phyloP scores from a whole-genome alignment of 2,329 filamentous ascomycete genomes.

The Apiospora hydei region DNA sequence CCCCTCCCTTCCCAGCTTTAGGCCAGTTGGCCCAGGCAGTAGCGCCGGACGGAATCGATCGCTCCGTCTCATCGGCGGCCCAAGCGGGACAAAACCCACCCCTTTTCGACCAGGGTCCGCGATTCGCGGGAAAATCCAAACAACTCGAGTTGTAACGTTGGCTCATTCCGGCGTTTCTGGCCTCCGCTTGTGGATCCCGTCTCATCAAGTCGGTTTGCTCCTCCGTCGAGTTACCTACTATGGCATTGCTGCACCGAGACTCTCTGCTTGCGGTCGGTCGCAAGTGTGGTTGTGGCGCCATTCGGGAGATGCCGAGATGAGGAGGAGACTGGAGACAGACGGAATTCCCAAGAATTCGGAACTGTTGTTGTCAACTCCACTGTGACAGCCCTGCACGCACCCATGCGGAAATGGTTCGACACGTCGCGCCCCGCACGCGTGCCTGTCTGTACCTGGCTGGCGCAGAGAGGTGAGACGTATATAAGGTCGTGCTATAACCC shows the following conservation, averaged over 20 bases:
- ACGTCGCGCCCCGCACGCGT: not conserved
- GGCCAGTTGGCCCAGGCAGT: not conserved
- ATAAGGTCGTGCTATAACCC: conserved; percentile 9
- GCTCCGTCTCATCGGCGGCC: conserved; percentile 15
- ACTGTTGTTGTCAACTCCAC: not conserved
- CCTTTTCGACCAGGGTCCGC: conserved; percentile 9
- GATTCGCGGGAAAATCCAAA: conserved; percentile 28
- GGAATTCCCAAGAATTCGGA: not conserved
- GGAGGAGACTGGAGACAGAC: not conserved
- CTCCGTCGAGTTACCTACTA: not conserved
- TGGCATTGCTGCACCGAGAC: not conserved
- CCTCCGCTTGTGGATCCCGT: not conserved
- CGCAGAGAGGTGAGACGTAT: not conserved
- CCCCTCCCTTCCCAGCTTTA: not conserved
- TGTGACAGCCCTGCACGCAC: not conserved
- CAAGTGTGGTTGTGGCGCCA: not conserved
- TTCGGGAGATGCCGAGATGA: not conserved
- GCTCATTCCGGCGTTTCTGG: not conserved
- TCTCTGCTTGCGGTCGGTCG: not conserved
- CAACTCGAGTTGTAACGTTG: not conserved
- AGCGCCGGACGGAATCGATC: conserved; percentile 7
- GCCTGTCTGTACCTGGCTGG: not conserved
- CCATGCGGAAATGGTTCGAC: not conserved
- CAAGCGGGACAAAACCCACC: conserved; percentile 12
- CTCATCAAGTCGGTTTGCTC: not conserved